Conservation (phyloP, 805 yeast species). For the Pachysolen tannophilus region DNA sequence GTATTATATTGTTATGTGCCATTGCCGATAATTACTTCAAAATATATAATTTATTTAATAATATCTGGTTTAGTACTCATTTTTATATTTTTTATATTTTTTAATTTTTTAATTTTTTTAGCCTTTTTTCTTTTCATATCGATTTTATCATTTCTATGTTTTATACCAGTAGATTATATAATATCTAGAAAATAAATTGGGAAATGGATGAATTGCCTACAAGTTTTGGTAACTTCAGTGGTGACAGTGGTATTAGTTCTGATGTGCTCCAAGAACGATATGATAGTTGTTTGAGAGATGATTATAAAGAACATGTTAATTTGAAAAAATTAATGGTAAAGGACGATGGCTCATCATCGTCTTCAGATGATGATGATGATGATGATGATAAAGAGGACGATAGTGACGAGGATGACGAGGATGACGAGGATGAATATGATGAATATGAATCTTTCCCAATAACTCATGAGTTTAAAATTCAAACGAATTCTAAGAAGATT, state of each 20-base stretch:
- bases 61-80: no score
- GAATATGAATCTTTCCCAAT: conserved; percentile 25
- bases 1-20: no score
- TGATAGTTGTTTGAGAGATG: conserved; percentile 2
- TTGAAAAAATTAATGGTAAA: conserved; percentile 8
- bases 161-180: no score
- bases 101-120: no score
- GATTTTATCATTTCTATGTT: no score
- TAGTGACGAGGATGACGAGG: conserved; percentile 12
- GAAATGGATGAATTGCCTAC: neutral
- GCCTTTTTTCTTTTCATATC: no score
- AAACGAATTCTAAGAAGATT: conserved; percentile 15
- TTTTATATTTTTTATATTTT: conserved; percentile 10
- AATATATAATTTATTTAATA: no score
- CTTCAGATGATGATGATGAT: conserved; percentile 7
- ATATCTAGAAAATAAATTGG: no score
- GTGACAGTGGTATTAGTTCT: neutral
- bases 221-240: neutral
- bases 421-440: conserved; percentile 18
- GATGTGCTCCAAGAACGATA: neutral
- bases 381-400: conserved; percentile 9
- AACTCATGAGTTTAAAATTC: conserved; percentile 22
- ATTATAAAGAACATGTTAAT: conserved; percentile 6
- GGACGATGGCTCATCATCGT: conserved; percentile 2
- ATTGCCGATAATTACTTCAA: no score